These are phyloP conservation scores for Cydonia oblonga DNA, from an alignment of 331 rosid species.

Conservation along the genomic window DNA sequence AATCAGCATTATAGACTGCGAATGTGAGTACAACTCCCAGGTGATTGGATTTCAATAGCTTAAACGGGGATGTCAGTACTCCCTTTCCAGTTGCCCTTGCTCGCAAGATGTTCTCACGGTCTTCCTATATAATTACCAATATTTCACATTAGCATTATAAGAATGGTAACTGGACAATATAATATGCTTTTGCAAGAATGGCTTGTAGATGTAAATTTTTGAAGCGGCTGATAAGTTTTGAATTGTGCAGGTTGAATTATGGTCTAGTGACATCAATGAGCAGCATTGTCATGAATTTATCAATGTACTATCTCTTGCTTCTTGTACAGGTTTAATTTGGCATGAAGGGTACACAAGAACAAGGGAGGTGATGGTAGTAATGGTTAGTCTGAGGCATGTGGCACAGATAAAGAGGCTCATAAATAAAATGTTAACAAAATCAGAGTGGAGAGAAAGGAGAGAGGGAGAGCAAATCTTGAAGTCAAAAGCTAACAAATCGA, in stretches of 20 bases:
- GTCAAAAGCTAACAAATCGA: slow-evolving; percentile 12
- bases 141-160: neutral
- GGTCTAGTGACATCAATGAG: neutral
- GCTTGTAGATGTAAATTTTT: neutral
- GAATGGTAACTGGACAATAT: slow-evolving; percentile 4
- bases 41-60: slow-evolving; percentile 83
- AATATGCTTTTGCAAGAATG: neutral
- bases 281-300: neutral
- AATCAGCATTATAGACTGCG: slow-evolving; percentile 60
- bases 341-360: neutral
- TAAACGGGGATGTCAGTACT: slow-evolving; percentile 90
- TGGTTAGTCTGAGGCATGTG: neutral
- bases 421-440: neutral
- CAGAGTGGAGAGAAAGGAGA: neutral
- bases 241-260: neutral
- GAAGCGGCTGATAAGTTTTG: neutral
- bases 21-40: slow-evolving; percentile 91
- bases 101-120: slow-evolving; percentile 86
- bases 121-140: slow-evolving; percentile 42
- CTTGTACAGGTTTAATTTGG: neutral
- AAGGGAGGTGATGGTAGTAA: neutral
- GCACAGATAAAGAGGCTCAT: neutral
- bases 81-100: slow-evolving; percentile 90
- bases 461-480: neutral
- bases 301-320: neutral